These are phyloP conservation scores for Apiotrichum siamense DNA, from an alignment of 1,284 basidiomycete genomes.

Conservation along the genomic window DNA sequence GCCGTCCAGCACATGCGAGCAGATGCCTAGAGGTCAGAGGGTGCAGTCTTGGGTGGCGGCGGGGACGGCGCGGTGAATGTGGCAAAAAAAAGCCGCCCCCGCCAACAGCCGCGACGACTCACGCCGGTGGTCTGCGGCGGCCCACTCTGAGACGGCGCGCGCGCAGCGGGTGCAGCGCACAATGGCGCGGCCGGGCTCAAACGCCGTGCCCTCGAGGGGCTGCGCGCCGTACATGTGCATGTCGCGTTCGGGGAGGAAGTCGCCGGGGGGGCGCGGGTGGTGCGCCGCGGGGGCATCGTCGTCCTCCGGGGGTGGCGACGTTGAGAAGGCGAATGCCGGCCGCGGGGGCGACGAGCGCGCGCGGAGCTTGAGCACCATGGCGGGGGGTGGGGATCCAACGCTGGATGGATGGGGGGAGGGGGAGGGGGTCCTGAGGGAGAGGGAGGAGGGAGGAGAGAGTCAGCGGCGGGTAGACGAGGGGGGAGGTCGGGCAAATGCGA, in stretches of 20 bases:
- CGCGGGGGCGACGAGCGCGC: constrained; percentile 20
- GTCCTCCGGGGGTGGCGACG: constrained; percentile 10
- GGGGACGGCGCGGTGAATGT: no score
- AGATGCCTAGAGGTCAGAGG: constrained; percentile 52
- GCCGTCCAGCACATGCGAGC: constrained; percentile 55
- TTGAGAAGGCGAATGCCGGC: constrained; percentile 32
- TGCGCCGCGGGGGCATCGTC: constrained; percentile 7
- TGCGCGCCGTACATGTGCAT: constrained; percentile 79
- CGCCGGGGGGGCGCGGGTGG: constrained; percentile 57
- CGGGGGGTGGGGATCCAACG: constrained; percentile 4
- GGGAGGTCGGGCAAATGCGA: constrained; percentile 1
- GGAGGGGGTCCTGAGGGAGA: constrained; percentile 2
- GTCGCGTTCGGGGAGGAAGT: constrained; percentile 72
- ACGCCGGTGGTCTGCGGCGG: constrained; percentile 70
- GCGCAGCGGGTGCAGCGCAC: constrained; percentile 70
- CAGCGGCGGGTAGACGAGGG: neutral
- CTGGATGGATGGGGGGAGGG: neutral
- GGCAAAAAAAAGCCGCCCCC: neutral
- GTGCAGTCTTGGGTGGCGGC: neutral
- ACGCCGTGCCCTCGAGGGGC: constrained; percentile 53
- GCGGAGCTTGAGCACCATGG: constrained; percentile 31
- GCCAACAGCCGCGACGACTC: constrained; percentile 25
- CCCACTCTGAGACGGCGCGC: constrained; percentile 68
- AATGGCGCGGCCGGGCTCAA: constrained; percentile 59
- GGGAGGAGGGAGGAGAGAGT: constrained; percentile 4